phyloP scores from a whole-genome alignment of 2,329 filamentous ascomycete genomes.

The Calonectria pseudoreteaudii region DNA sequence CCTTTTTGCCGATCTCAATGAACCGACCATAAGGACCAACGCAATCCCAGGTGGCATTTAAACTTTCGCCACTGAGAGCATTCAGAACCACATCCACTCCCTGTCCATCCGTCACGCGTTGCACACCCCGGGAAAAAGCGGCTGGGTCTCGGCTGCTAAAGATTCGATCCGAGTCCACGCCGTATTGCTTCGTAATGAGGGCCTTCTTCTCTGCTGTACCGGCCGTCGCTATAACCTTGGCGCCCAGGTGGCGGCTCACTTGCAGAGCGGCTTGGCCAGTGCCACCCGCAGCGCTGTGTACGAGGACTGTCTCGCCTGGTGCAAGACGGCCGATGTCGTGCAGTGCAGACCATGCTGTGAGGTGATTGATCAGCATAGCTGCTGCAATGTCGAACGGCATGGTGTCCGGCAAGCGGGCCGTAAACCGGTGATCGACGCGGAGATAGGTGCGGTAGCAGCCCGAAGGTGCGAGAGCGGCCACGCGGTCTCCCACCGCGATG shows the following conservation, averaged over 20 bases:
- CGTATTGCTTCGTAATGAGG: conserved; percentile 32
- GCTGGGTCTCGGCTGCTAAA: conserved; percentile 42
- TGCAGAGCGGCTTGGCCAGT: conserved; percentile 45
- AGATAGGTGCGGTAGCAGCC: neutral
- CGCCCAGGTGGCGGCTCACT: conserved; percentile 32
- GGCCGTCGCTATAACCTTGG: conserved; percentile 47
- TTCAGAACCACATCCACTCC: conserved; percentile 48
- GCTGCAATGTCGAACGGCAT: conserved; percentile 5
- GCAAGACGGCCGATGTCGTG: neutral
- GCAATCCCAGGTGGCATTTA: conserved; percentile 46
- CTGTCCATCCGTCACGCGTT: conserved; percentile 35
- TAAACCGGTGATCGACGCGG: neutral
- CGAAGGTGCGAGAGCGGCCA: neutral
- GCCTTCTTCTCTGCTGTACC: conserved; percentile 23
- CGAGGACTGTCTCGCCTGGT: conserved; percentile 41
- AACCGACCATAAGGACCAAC: conserved; percentile 33
- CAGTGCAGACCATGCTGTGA: neutral
- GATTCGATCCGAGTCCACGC: conserved; percentile 45
- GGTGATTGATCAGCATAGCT: neutral
- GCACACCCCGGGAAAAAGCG: conserved; percentile 42
- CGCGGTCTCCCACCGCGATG: neutral
- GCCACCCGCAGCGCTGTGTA: conserved; percentile 32
- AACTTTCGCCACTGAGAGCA: conserved; percentile 41
- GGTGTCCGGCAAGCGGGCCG: conserved; percentile 13
- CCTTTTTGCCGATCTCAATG: conserved; percentile 41